phyloP scores from a whole-genome alignment of 176 grass and related monocot genomes.

The Thalia dealbata region DNA sequence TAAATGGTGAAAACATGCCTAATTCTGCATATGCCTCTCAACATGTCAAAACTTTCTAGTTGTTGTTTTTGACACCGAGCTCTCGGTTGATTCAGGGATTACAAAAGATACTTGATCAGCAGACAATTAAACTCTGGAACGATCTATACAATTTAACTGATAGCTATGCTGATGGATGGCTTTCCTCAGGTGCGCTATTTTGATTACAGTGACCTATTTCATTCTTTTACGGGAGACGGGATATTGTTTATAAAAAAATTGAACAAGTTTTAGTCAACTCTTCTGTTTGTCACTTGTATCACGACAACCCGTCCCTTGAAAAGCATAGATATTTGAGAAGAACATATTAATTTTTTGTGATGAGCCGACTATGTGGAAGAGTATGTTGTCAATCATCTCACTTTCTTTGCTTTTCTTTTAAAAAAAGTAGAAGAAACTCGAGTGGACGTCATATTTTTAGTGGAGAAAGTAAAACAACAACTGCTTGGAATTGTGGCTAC shows the following conservation, averaged over 20 bases:
- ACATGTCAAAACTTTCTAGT: not conserved
- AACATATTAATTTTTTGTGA: no score
- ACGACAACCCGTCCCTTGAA: no score
- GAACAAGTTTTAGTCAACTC: no score
- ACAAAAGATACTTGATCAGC: conserved; percentile 66
- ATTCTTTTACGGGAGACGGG: not conserved
- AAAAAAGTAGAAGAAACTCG: not conserved
- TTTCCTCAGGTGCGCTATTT: conserved; percentile 64
- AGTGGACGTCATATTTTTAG: not conserved
- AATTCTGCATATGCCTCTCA: not conserved
- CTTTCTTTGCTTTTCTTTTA: not conserved
- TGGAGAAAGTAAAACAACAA: not conserved
- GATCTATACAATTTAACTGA: conserved; percentile 83
- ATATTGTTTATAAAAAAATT: not conserved
- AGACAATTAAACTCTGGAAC: conserved; percentile 66
- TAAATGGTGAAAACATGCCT: not conserved
- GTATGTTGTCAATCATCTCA: not conserved
- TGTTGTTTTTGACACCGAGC: not conserved
- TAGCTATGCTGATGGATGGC: conserved; percentile 69
- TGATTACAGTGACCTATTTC: not conserved
- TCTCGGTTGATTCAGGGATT: conserved; percentile 49
- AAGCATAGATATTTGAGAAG: no score
- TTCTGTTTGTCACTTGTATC: no score
- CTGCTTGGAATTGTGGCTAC: not conserved
- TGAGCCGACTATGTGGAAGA: no score